Evolutionary conservation across 192 early-diverging fungal species (phyloP), one percentile per base, ranked within the genome.

Genomic region (Podila epicladia): DNA sequence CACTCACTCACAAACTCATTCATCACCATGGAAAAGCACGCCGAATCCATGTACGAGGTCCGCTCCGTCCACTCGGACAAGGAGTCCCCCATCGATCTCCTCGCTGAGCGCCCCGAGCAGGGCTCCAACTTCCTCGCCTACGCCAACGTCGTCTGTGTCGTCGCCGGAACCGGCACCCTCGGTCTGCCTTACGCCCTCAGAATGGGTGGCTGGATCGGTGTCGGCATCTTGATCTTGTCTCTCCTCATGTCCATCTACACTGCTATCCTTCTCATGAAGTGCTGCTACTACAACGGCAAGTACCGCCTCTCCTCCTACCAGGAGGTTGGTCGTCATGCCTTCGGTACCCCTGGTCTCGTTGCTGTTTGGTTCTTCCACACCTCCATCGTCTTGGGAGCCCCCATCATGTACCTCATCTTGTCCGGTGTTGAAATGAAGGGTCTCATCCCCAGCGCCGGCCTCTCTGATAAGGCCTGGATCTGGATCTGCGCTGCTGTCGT

Each of bases 141-240:
- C 53, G 74, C 87, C 29, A 91, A 89, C 60, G 74, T 91, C 11
- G 82, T 89, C 8, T 94, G 93, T 73, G 91, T 93, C n/a, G 89
- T 92, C 12, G 93, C 92, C 6, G 94, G 94, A 33, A 91, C 90
- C 5, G 94, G 94, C 7, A 86, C 92, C 29, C 84, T 94, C 29
- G 93, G 93, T 71, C 84, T 95, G 28, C 94, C 94, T 5, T 94
- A 90, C 74, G 91, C 93, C 9, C 82, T 95, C 11, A 87, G 76
- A 48, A 86, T 89, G 41, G 86, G 89, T 59, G 94, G 94, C 2
- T 95, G 94, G 94, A 65, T 89, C 19, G 92, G 90, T 20, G 50
- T 91, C 9, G 58, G 86, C 19, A 84, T 94, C 65, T 86, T 95
- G 32, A 63, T 88, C 26, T 80, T 94, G 32, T 88, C 92, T 1